phyloP scores from a whole-genome alignment of 768 basidiomycete genomes.

The Obba rivulosa region DNA sequence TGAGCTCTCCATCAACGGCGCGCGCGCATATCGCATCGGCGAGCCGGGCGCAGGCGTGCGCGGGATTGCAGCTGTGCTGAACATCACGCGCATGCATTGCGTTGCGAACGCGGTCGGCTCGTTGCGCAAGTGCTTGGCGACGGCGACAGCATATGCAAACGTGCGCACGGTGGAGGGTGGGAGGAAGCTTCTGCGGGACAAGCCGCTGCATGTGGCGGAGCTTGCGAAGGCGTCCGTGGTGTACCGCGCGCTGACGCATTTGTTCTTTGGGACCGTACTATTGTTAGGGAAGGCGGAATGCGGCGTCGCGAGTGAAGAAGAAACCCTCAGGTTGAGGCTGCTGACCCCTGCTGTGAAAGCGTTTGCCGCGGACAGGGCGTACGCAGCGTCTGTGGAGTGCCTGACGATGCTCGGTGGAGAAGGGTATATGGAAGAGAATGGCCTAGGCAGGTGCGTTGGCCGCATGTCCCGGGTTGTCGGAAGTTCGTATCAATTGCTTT shows the following conservation, averaged over 20 bases:
- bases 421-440: constrained; percentile 83
- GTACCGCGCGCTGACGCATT: constrained; percentile 62
- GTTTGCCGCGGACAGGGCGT: constrained; percentile 61
- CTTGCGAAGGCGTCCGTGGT: constrained; percentile 55
- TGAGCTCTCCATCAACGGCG: constrained; percentile 56
- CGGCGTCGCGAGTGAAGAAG: constrained; percentile 41
- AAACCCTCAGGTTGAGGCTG: constrained; percentile 50
- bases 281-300: constrained; percentile 63
- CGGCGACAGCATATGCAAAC: constrained; percentile 58
- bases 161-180: constrained; percentile 55
- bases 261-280: constrained; percentile 53
- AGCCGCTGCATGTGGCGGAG: constrained; percentile 58
- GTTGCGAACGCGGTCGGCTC: constrained; percentile 47
- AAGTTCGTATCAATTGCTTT: too few species aligned
- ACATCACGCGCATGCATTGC: constrained; percentile 72
- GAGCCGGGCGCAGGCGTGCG: constrained; percentile 54
- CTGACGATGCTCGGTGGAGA: constrained; percentile 73
- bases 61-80: constrained; percentile 64
- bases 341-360: constrained; percentile 69
- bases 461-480: not conserved
- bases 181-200: constrained; percentile 43
- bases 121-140: constrained; percentile 57
- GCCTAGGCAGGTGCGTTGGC: constrained; percentile 47
- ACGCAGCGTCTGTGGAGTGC: constrained; percentile 62
- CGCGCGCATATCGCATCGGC: constrained; percentile 63